Base-by-base conservation (phyloP, 805 yeast genomes). In the Schizosaccharomyces lindneri region DNA sequence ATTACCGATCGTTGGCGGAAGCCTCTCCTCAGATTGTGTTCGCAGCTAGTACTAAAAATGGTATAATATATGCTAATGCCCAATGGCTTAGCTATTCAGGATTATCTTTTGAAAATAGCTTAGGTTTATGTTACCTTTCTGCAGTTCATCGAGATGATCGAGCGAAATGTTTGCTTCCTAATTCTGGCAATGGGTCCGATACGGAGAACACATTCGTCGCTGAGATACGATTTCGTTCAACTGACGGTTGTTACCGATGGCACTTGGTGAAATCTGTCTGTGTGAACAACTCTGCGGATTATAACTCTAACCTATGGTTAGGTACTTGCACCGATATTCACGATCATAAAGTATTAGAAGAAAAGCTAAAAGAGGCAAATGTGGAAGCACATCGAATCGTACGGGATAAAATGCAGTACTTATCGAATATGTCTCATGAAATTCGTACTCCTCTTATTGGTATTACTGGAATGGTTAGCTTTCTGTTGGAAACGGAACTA, bases 361-460 rank as follows among this genome's bases (percentile, higher is more conserved):
- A 70, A 63, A 70, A 70, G 55, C 64, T 70, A 9, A 63, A 68
- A 55, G 70, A 67, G 60, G 71, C 73, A 41, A 70, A 70, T 61
- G 70, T 69, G 55, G 68, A 70, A 6, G 73, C 73, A n/a, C 73
- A 70, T 62, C 62, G 68, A 31, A 67, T 70, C 2, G 69, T 70
- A 63, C 70, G 70, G 60, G 65, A 69, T 32, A 77, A 77, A 67
- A 64, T 75, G 43, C 65, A 73, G 41, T 70, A 71, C 48, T 61
- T 70, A 55, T 69, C 73, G 9, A 70, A 70, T 62, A 70, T 70
- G 73, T 68, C 71, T 29, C 73, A 70, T 59, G 73, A 70, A 62
- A 71, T 70, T 61, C 66, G 73, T 11, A 70, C 73, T 4, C 73
- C 73, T 17, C 63, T 70, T 60, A 71, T 70, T 63, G 73, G 73